These are phyloP conservation scores for Aristolochia fimbriata DNA, from an alignment of 164 flowering plant genomes.

Conservation along the genomic window DNA sequence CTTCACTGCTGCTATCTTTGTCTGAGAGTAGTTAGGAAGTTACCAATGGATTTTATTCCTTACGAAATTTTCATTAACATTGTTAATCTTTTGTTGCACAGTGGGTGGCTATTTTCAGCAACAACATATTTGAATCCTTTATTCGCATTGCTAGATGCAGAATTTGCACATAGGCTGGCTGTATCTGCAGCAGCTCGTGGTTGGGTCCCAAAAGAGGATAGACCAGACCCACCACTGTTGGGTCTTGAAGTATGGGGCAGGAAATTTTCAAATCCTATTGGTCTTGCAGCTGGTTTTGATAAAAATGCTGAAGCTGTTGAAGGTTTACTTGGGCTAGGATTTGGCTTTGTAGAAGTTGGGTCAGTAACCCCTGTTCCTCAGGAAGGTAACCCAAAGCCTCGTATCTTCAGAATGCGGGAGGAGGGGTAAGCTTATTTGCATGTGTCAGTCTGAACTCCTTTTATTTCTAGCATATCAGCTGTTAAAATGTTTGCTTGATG, in stretches of 20 bases:
- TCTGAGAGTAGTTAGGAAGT: too few species aligned
- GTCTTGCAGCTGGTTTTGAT: conserved; percentile 98
- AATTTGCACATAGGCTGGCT: conserved; percentile 70
- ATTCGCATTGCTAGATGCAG: conserved; percentile 86
- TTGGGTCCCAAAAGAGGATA: conserved; percentile 91
- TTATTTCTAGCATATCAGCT: conserved; percentile 2
- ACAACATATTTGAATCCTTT: conserved; percentile 97
- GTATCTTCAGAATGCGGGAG: conserved; percentile 68
- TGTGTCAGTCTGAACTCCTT: neutral
- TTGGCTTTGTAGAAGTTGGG: conserved; percentile 98
- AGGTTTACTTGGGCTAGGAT: conserved; percentile 82
- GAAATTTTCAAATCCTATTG: conserved; percentile 92
- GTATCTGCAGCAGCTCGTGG: conserved; percentile 92
- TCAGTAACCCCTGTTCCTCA: conserved; percentile 97
- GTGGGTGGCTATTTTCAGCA: conserved; percentile 95
- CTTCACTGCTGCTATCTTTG: too few species aligned
- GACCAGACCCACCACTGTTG: conserved; percentile 72
- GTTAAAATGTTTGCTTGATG: conserved; percentile 7
- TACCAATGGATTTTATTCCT: neutral
- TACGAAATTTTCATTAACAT: neutral
- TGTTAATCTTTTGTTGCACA: conserved; percentile 25
- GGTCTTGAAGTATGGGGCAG: conserved; percentile 91
- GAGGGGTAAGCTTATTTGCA: conserved; percentile 62
- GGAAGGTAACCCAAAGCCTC: conserved; percentile 96
- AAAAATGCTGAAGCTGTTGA: conserved; percentile 99